These are phyloP conservation scores for Peniophora sp. DNA, from an alignment of 1,284 basidiomycete species.

Conservation along the genomic window DNA sequence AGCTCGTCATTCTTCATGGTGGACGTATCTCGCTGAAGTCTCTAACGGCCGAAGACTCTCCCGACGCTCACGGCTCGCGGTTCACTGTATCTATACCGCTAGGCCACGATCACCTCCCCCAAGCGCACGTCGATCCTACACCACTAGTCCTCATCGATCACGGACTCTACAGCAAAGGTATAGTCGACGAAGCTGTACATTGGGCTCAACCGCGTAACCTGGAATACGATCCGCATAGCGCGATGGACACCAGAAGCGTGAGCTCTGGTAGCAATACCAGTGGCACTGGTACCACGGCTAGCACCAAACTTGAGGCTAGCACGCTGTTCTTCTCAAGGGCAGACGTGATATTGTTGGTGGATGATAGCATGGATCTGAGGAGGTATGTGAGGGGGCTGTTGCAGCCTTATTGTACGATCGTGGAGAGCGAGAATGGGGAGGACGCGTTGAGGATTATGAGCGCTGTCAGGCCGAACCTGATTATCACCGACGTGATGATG, in stretches of 20 bases:
- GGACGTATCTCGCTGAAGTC: slow-evolving; percentile 14
- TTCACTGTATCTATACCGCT: slow-evolving; percentile 20
- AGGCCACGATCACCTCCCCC: slow-evolving; percentile 19
- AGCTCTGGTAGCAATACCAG: not conserved
- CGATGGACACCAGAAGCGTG: not conserved
- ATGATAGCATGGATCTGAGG: slow-evolving; percentile 21
- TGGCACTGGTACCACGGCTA: not conserved
- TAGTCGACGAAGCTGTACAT: slow-evolving; percentile 20
- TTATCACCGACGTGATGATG: slow-evolving; percentile 2
- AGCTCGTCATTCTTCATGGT: slow-evolving; percentile 14
- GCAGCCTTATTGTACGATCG: slow-evolving; percentile 24
- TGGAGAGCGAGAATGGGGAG: slow-evolving; percentile 8
- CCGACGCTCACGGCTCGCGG: slow-evolving; percentile 12
- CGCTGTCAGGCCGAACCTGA: not conserved
- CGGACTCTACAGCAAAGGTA: slow-evolving; percentile 16
- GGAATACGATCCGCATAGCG: not conserved
- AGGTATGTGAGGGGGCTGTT: slow-evolving; percentile 10
- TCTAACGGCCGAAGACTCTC: not conserved
- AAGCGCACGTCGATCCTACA: slow-evolving; percentile 15
- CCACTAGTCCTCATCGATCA: slow-evolving; percentile 7
- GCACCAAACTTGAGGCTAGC: not conserved
- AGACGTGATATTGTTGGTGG: slow-evolving; percentile 3
- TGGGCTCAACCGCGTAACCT: slow-evolving; percentile 12
- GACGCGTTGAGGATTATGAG: slow-evolving; percentile 6
- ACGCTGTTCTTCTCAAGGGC: not conserved